phyloP scores from a whole-genome alignment of 192 early-diverging fungal species.

The Chytriomyces hyalinus region DNA sequence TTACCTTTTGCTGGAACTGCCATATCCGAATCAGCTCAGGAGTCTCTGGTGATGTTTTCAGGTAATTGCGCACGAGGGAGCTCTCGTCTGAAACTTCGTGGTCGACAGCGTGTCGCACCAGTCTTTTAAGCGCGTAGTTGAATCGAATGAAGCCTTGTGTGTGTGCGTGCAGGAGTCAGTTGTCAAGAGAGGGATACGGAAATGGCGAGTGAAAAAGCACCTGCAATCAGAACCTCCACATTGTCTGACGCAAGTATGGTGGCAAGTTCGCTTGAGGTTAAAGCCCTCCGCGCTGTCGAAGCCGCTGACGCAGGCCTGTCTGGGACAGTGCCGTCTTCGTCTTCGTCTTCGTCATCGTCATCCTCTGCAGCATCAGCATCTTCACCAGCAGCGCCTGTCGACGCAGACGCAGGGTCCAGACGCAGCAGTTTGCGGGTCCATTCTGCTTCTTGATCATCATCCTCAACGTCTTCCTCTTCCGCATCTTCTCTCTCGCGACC shows the following conservation, averaged over 20 bases:
- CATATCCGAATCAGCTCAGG: constrained; percentile 65
- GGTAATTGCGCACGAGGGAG: constrained; percentile 53
- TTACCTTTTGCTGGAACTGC: constrained; percentile 65
- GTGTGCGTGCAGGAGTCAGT: neutral
- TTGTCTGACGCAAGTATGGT: constrained; percentile 34
- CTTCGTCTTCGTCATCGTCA: neutral
- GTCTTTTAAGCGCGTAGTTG: constrained; percentile 23
- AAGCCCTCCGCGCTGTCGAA: neutral
- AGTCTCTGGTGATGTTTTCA: constrained; percentile 66
- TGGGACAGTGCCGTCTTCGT: too few relatives aligned
- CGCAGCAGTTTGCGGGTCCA: neutral
- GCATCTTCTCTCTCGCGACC: constrained; percentile 16
- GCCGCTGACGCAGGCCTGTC: too few relatives aligned
- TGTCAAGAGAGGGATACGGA: neutral
- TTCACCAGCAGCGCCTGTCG: neutral
- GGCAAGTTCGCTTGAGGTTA: constrained; percentile 24
- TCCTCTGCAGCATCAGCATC: neutral
- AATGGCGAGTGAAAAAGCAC: neutral
- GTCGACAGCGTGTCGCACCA: constrained; percentile 43
- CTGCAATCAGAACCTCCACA: constrained; percentile 32
- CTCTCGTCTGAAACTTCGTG: constrained; percentile 44
- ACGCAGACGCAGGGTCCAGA: neutral
- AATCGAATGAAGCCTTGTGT: constrained; percentile 38
- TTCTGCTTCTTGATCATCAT: constrained; percentile 2
- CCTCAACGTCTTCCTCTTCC: neutral